Evolutionary conservation across 78 protist genomes (phyloP).

Genomic region (Monocercomonoides exilis): DNA sequence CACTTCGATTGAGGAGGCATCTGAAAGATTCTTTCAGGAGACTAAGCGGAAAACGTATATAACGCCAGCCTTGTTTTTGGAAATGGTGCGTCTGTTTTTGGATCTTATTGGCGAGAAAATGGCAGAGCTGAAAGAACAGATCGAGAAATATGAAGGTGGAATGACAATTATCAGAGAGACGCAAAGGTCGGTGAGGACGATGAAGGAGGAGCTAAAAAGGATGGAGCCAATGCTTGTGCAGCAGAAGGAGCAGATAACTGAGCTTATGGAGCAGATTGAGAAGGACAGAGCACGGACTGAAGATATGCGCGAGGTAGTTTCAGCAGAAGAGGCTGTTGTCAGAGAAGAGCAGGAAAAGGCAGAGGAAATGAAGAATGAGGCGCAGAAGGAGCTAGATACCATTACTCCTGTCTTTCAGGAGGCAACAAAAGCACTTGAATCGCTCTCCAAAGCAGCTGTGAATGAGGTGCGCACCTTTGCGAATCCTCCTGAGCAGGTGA

Average conservation of each 20-base stretch:
- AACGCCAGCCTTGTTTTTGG: slow-evolving; percentile 59
- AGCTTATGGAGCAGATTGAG: not conserved
- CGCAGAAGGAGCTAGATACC: slow-evolving; percentile 36
- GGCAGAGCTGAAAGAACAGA: not conserved
- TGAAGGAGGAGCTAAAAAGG: slow-evolving; percentile 15
- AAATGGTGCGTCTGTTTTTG: slow-evolving; percentile 41
- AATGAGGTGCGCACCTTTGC: too few species aligned
- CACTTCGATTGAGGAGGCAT: not conserved
- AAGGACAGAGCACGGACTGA: not conserved
- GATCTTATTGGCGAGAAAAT: slow-evolving; percentile 23
- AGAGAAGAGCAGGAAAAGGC: not conserved
- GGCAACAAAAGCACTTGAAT: slow-evolving; percentile 27
- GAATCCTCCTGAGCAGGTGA: too few species aligned
- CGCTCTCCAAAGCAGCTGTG: too few species aligned
- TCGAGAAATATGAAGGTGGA: not conserved
- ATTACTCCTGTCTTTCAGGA: slow-evolving; percentile 15
- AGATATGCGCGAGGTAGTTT: not conserved
- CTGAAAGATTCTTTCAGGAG: not conserved
- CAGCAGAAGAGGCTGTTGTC: slow-evolving; percentile 5
- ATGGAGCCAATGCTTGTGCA: not conserved
- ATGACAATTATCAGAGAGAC: slow-evolving; percentile 1
- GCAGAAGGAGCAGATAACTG: not conserved
- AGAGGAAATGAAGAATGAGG: not conserved
- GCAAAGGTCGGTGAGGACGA: not conserved
- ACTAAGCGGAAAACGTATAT: slow-evolving; percentile 42